Evolutionary conservation across 768 basidiomycete species (phyloP), one percentile per base, ranked within the genome.

Genomic region (Ramaria sp.): DNA sequence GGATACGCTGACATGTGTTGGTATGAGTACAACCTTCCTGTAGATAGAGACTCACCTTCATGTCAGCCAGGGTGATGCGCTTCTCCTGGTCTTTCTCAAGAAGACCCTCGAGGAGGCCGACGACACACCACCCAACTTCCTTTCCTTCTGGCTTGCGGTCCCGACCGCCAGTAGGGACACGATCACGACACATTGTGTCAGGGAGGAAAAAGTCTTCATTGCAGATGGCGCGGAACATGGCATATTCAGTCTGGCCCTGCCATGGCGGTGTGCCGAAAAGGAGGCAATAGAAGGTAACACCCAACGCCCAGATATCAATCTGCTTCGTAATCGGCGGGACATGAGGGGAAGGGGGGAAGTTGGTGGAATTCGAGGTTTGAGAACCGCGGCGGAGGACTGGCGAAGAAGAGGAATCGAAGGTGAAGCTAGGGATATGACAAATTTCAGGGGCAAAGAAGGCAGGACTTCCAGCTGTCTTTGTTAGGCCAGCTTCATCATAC

Each of bases 271-370:
- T 73, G 9, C 92, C 96, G 60, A 95, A 97, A 1, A 98, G 76
- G 44, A 98, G 78, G 64, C 93, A 95, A 69, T 91, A 98, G 4
- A 97, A 73, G 1, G 96, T 99, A 28, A 97, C 87, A 22, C 96
- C 96, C 2, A 99, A 77, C 0, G 96, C 95, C 96, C 96, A 99
- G 32, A 99, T 80, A 63, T 99, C 96, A 64, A 98, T 95, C 3
- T 91, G 83, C 66, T 93, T 91, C 38, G 91, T 91, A 50, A 96
- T 85, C 3, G 78, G 75, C 5, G 44, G 61, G 63, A 28, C 61
- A 62, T 3, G 64, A 65, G 63, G 2, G 62, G 38, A 43, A 30
- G 48, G 18, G 18, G 51, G 42, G 9, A 61, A 10, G 48, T 43
- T 18, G 16, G 13, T 22, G 50, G 58, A n/a, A 15, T 56, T 50